Conservation (phyloP, 768 basidiomycete genomes). For the Suillus ampliporus region DNA sequence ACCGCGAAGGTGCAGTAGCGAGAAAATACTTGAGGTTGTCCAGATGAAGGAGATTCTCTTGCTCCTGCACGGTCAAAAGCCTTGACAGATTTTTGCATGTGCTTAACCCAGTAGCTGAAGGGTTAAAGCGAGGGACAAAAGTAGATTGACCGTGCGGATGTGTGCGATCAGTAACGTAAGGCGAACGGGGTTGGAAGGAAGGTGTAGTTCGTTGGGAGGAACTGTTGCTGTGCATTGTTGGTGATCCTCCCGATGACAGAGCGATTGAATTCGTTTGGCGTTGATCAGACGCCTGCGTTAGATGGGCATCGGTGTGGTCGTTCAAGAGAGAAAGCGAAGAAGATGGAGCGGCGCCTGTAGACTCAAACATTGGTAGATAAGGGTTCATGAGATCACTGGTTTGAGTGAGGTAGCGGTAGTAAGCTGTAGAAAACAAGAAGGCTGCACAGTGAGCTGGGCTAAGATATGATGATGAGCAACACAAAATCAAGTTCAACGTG, state of each 20-base stretch:
- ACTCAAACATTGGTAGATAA: neutral
- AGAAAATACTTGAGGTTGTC: constrained; percentile 90
- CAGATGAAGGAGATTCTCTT: constrained; percentile 73
- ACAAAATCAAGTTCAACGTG: neutral
- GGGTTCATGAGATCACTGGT: constrained; percentile 4
- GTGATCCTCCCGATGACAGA: neutral
- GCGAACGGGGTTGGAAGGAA: neutral
- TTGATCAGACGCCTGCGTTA: constrained; percentile 1
- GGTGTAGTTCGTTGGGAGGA: neutral
- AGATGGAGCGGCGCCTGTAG: neutral
- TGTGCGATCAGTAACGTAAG: neutral
- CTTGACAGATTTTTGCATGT: constrained; percentile 39
- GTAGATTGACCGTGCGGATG: constrained; percentile 9
- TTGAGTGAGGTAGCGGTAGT: neutral
- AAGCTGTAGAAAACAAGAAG: neutral
- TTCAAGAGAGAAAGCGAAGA: constrained; percentile 4
- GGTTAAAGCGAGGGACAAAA: constrained; percentile 18
- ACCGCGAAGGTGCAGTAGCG: constrained; percentile 80
- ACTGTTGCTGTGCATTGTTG: neutral
- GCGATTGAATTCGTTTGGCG: neutral
- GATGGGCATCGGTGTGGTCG: neutral
- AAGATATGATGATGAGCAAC: neutral
- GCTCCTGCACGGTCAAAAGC: constrained; percentile 67
- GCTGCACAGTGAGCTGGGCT: neutral
- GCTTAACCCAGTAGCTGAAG: constrained; percentile 33